phyloP scores from a whole-genome alignment of 1,284 basidiomycete genomes.

The Erythrobasidium hasegawianum region DNA sequence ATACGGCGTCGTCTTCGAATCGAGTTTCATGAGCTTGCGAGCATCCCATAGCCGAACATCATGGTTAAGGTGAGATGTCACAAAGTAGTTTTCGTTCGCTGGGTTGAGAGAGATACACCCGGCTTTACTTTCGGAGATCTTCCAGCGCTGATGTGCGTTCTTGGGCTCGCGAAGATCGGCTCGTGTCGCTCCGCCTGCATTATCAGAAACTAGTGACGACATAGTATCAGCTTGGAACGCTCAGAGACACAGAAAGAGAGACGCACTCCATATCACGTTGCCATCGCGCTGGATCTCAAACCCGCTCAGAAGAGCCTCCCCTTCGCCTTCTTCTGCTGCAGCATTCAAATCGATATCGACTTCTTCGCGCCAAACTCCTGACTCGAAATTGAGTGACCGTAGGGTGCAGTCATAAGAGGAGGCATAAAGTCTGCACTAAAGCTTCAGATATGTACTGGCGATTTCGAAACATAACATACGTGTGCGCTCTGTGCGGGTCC shows the following conservation, averaged over 20 bases:
- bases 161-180: conserved; percentile 50
- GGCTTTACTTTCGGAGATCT: conserved; percentile 37
- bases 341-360: conserved; percentile 46
- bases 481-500: conserved; percentile 45
- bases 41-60: conserved; percentile 43
- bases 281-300: conserved; percentile 52
- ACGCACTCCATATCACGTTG: conserved; percentile 46
- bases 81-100: conserved; percentile 38
- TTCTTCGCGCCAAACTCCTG: conserved; percentile 49
- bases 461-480: background rate
- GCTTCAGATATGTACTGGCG: background rate
- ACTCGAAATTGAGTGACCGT: conserved; percentile 51
- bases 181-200: conserved; percentile 52
- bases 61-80: conserved; percentile 43
- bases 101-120: conserved; percentile 43
- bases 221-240: background rate
- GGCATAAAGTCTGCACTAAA: conserved; percentile 45
- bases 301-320: conserved; percentile 50
- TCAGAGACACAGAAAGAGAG: background rate
- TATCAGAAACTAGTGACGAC: conserved; percentile 46
- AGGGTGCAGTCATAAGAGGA: conserved; percentile 54
- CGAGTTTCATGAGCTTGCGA: conserved; percentile 29
- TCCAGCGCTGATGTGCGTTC: conserved; percentile 40
- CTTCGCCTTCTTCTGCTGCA: conserved; percentile 43
- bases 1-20: conserved; percentile 8